A percentile compares a stretch with the other conserved stretches of the same genome.
Evolutionary conservation across 2,329 filamentous ascomycete species (phyloP).

Genomic region (Cercospora sojina): DNA sequence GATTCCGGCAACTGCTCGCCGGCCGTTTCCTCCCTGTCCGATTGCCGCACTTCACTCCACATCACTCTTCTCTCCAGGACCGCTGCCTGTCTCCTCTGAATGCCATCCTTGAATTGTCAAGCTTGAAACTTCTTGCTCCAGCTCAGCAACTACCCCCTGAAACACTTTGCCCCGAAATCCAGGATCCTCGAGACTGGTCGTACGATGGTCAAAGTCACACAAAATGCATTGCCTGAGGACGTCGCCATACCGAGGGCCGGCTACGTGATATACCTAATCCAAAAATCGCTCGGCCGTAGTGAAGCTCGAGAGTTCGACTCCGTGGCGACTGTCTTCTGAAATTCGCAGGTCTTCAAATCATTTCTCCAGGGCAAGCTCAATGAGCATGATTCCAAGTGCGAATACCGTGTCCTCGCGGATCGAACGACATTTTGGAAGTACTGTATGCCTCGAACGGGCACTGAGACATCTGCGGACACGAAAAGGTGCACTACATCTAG

Average conservation of each 20-base stretch:
- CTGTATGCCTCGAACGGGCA: no score
- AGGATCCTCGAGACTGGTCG: background rate
- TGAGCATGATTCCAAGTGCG: slow-evolving; percentile 37
- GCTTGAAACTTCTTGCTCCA: slow-evolving; percentile 1
- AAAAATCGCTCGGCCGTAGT: slow-evolving; percentile 4
- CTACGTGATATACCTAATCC: background rate
- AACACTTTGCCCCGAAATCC: background rate
- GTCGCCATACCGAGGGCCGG: slow-evolving; percentile 9
- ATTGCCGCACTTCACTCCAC: no score
- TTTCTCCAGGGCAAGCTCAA: slow-evolving; percentile 39
- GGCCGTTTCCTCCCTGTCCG: no score
- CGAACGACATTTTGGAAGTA: slow-evolving; percentile 6
- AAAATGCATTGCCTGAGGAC: slow-evolving; percentile 10
- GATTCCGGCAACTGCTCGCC: no score
- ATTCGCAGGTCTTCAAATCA: slow-evolving; percentile 27
- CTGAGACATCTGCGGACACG: background rate
- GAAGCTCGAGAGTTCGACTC: background rate
- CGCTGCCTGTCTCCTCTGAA: no score
- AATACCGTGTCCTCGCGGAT: slow-evolving; percentile 39
- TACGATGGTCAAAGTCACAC: slow-evolving; percentile 5
- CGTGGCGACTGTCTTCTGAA: background rate
- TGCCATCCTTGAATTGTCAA: background rate
- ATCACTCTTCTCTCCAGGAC: no score
- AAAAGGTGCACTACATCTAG: background rate
- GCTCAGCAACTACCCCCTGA: slow-evolving; percentile 3